Evolutionary conservation across 2,329 filamentous ascomycete species (phyloP), one percentile per base, ranked within the genome.

Genomic region (Penicillium griseofulvum): DNA sequence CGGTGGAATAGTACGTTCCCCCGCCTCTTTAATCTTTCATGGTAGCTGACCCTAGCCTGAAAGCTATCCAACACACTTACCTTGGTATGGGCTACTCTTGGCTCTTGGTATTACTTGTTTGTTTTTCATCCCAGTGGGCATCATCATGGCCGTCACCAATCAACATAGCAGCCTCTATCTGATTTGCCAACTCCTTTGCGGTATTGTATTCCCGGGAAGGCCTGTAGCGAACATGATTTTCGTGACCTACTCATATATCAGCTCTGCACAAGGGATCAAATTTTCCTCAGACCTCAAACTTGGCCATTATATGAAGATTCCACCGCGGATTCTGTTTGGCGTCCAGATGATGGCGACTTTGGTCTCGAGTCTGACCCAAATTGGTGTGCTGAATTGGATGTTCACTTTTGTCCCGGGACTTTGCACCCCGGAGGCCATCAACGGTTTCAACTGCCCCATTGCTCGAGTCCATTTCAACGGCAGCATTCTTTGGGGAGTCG

Each of bases 201-300:
- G 91, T 51, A 86, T 83, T 48, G 80, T 91, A 16, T 95, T 95
- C 69, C 90, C 90, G 0, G 91, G 91, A 28, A 87, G 88, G 1
- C 91, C 91, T 1, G 89, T 95, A 11, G 91, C 90, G 48, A 94
- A 95, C 72, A 95, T 95, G 91, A 89, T 95, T 34, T 96, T 95
- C 66, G 90, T 93, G 45, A 94, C 90, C 0, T 96, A 94, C 70
- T 90, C 90, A 58, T 95, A 94, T 73, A 94, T 94, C 68, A 91
- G 89, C 5, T 92, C 89, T 0, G 89, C 90, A 0, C 91, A 96
- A 75, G 91, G 91, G 28, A 88, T 95, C 71, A 94, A 95, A 69
- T 96, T 95, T 69, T 88, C 89, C 1, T 87, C 89, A 2, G 91
- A 96, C 70, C 81, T 96, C 48, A 96, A 96, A 73, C 82, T 96